Base-by-base conservation (phyloP, 2,329 filamentous ascomycete genomes). In the Emmonsiellopsis sp. region DNA sequence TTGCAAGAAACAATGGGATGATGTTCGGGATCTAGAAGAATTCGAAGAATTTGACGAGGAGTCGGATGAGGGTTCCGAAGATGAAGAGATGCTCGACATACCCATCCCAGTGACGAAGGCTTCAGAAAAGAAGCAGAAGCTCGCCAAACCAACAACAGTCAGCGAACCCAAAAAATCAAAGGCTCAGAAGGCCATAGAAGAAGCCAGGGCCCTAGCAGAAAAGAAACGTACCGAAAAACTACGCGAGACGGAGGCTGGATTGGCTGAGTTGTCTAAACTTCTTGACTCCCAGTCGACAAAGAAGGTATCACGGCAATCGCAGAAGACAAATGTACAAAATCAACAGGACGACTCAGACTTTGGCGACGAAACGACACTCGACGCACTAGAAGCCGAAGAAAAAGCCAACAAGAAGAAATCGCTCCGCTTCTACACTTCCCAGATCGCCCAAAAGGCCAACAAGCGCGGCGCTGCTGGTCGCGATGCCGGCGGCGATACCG, bases 361-460 rank as follows among this genome's bases (percentile, higher is more conserved):
- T 66, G 93, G 92, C 61, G 93, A 98, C 63, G 90, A 95, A 67
- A 85, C 88, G 13, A 74, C 77, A 3, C 80, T 97, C 55, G 88
- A 90, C 52, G 83, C 84, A 9, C 80, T 84, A 56, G 84, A 92
- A 56, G 86, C 88, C 0, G 87, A 87, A 42, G 88, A 95, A 63
- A 98, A 98, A 72, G 87, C 85, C 0, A 81, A 83, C 55, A 87
- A 87, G 70, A 95, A 93, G 78, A 95, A 94, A 77, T 89, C 83
- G 58, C 80, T 98, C 54, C 87, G 90, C 57, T 98, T 98, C 77
- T 98, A 98, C 79, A 97, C 94, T 2, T 95, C 91, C 2, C 93
- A 98, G 68, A 93, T 98, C 60, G 86, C 88, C 32, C 92, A 97
- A 68, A 97, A 96, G 72, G 84, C 88, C 53, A 95, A 89, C 74